Conservation (phyloP, 2,329 filamentous ascomycete species). For the Colletotrichum sp. region DNA sequence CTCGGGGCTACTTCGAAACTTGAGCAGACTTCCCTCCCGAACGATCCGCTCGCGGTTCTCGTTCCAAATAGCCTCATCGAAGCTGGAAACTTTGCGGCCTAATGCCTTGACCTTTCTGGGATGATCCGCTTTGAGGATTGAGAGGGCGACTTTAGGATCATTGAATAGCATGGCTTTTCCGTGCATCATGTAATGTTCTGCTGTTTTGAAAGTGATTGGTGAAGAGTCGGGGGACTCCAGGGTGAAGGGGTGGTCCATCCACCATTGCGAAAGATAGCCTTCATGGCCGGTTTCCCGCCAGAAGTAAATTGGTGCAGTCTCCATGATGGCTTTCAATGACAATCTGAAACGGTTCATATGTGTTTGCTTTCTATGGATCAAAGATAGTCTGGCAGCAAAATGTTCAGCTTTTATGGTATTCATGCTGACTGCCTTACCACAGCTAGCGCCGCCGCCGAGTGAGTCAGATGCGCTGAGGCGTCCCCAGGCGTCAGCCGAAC, state of each 20-base stretch:
- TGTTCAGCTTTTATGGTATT: background rate
- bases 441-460: background rate
- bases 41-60: constrained; percentile 59
- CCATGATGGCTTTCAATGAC: background rate
- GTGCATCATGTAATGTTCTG: constrained; percentile 64
- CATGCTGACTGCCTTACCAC: background rate
- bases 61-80: constrained; percentile 58
- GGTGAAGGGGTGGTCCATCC: constrained; percentile 34
- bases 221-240: constrained; percentile 43
- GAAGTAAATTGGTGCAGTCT: constrained; percentile 43
- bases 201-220: constrained; percentile 48
- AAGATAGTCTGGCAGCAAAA: no score
- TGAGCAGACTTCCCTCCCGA: constrained; percentile 59
- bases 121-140: constrained; percentile 52
- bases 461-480: background rate
- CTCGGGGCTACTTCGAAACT: constrained; percentile 57
- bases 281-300: constrained; percentile 51
- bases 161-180: constrained; percentile 56
- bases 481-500: background rate
- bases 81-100: constrained; percentile 59
- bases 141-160: constrained; percentile 45
- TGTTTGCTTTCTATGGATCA: no score
- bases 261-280: constrained; percentile 71
- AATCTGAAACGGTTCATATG: background rate
- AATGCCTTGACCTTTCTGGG: constrained; percentile 58